A percentile compares a stretch with the other conserved stretches of the same genome.
Conservation (phyloP, 1,284 basidiomycete genomes). For the Dichomitus squalens region DNA sequence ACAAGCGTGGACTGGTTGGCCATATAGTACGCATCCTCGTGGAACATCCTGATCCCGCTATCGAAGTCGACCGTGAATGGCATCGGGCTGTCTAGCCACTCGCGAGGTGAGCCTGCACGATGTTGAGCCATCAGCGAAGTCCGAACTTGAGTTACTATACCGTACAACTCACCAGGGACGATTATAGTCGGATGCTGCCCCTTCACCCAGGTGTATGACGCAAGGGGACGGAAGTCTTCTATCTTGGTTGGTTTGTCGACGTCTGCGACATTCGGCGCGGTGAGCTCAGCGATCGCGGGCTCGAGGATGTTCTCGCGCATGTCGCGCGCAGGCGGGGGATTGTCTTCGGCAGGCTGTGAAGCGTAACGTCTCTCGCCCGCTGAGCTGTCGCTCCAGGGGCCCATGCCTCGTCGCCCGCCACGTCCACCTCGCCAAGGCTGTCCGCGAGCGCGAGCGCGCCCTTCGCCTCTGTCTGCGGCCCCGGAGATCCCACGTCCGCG, state of each 20-base stretch:
- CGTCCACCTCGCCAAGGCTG: neutral
- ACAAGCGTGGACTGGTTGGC: slow-evolving; percentile 40
- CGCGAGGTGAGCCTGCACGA: slow-evolving; percentile 49
- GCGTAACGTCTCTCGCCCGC: neutral
- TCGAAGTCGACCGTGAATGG: slow-evolving; percentile 53
- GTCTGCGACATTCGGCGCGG: neutral
- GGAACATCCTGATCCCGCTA: slow-evolving; percentile 42
- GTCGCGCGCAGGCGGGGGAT: slow-evolving; percentile 16
- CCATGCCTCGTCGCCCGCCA: neutral
- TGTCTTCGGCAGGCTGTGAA: neutral
- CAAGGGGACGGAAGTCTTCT: slow-evolving; percentile 42
- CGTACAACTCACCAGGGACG: slow-evolving; percentile 46
- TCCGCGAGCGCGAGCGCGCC: neutral
- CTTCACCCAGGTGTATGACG: slow-evolving; percentile 56
- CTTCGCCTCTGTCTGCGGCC: neutral
- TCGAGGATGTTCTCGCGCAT: slow-evolving; percentile 12
- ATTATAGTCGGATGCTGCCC: slow-evolving; percentile 45
- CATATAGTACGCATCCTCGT: slow-evolving; percentile 55
- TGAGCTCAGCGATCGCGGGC: slow-evolving; percentile 9
- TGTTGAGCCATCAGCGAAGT: slow-evolving; percentile 20
- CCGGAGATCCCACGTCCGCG: neutral
- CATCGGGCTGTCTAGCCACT: slow-evolving; percentile 47
- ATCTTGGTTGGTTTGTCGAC: slow-evolving; percentile 4
- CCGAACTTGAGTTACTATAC: slow-evolving; percentile 40
- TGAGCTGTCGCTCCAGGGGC: neutral